Evolutionary conservation across 345 rosid genomes (phyloP), one percentile per base, ranked within the genome.

Genomic region (Pelargonium nanum): DNA sequence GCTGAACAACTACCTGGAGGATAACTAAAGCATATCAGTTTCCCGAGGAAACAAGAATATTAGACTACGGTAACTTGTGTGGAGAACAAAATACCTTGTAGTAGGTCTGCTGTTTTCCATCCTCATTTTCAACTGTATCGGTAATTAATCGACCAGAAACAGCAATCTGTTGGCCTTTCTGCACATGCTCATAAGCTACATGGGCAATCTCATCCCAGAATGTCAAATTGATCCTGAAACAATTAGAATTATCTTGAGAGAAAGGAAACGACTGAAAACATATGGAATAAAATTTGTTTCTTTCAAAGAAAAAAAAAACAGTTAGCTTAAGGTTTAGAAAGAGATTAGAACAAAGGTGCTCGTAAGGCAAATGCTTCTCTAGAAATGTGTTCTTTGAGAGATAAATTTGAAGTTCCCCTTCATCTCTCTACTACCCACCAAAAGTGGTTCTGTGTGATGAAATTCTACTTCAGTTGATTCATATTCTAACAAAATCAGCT

Each of bases 191-290:
- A 62, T 34, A 66, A 20, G 87, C 87, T 75, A 70, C 71, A 26
- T 71, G 74, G 13, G 91, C 87, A 57, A 82, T 53, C 61, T 82
- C 85, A 51, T 82, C 80, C 91, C 91, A 85, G 63, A 85, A 85
- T 17, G 87, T 76, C 81, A 82, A 72, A 70, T 70, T 77, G 30
- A 85, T 71, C 91, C 87, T 85, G 62, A 24, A 51, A 52, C 22
- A 12, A 5, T 52, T 52, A 4, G 6, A 19, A 52, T 52, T 19
- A 20, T 4, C 9, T 20, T 52, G 10, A 52, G 17, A n/a, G 6
- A 8, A 52, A 52, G 55, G 22, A 52, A 52, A n/a, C n/a, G n/a
- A n/a, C n/a, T n/a, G n/a, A n/a, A n/a, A n/a, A n/a, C n/a, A n/a
- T n/a, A n/a, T n/a, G n/a, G n/a, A n/a, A 52, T 52, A 52, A 52